Conservation (phyloP, 805 yeast genomes). For the Saccharomycopsis schoenii region DNA sequence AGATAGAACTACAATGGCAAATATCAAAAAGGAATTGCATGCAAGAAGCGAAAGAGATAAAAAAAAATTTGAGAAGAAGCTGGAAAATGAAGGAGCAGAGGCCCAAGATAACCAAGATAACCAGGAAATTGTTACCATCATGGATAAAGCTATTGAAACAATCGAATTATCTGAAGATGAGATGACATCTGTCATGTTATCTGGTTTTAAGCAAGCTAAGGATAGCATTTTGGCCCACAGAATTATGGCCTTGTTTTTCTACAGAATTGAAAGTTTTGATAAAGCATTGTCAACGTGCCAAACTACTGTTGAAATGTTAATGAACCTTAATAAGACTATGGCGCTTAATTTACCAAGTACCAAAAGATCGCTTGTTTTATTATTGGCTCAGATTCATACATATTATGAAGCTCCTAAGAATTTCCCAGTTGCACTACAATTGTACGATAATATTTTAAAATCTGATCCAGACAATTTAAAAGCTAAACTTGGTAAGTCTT, state of each 20-base stretch:
- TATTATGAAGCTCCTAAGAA: constrained; percentile 88
- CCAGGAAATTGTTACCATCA: constrained; percentile 21
- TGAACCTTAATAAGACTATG: constrained; percentile 35
- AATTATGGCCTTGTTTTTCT: constrained; percentile 49
- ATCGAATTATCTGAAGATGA: constrained; percentile 33
- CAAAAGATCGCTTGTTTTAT: constrained; percentile 48
- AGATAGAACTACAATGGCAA: constrained; percentile 26
- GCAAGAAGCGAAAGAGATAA: constrained; percentile 18
- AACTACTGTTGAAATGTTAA: constrained; percentile 46
- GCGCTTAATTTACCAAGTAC: constrained; percentile 43
- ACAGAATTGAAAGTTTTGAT: constrained; percentile 53
- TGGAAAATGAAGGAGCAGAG: constrained; percentile 10
- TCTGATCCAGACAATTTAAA: constrained; percentile 37
- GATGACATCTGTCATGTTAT: constrained; percentile 38
- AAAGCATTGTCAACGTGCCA: constrained; percentile 52
- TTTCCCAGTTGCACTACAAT: constrained; percentile 57
- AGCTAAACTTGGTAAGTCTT: constrained; percentile 76
- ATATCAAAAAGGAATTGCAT: constrained; percentile 18
- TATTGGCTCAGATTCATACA: constrained; percentile 68
- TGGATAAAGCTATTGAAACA: constrained; percentile 21
- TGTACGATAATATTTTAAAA: constrained; percentile 54
- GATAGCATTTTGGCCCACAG: constrained; percentile 53
- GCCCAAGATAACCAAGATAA: constrained; percentile 17
- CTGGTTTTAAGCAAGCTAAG: constrained; percentile 36
- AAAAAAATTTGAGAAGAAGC: constrained; percentile 10